Evolutionary conservation across 306 rosid genomes (phyloP).

Genomic region (Parietaria judaica): DNA sequence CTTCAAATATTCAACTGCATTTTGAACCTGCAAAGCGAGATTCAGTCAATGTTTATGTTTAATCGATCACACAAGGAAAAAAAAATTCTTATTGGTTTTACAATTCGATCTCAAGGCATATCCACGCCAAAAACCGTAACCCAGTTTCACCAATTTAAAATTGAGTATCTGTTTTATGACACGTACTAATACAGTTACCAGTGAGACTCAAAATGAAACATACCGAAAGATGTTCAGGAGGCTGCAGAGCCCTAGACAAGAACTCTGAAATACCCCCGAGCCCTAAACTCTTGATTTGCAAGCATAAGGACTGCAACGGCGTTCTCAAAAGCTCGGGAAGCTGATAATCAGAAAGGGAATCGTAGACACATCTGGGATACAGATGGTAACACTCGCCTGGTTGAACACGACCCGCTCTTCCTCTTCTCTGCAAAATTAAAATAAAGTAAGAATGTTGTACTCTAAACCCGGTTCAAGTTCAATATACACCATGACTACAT

Average conservation of each 20-base stretch:
- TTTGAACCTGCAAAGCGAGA: conserved; percentile 58
- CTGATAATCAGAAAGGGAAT: conserved; percentile 84
- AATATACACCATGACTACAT: too few relatives aligned
- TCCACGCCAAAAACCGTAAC: not conserved
- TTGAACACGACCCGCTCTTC: conserved; percentile 99
- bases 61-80: not conserved
- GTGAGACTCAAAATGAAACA: conserved; percentile 5
- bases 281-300: conserved; percentile 88
- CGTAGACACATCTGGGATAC: conserved; percentile 84
- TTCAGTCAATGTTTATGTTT: not conserved
- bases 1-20: conserved; percentile 86
- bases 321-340: conserved; percentile 93
- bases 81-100: not conserved
- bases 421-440: conserved; percentile 64
- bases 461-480: too few relatives aligned
- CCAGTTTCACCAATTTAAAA: not conserved
- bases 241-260: conserved; percentile 83
- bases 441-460: not conserved
- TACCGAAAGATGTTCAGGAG: conserved; percentile 85
- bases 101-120: not conserved
- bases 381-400: conserved; percentile 91
- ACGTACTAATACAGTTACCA: not conserved
- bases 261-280: conserved; percentile 94
- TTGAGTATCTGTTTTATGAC: not conserved
- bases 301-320: conserved; percentile 87